Conservation (phyloP, 2,329 filamentous ascomycete genomes). For the Colletotrichum sublineola region DNA sequence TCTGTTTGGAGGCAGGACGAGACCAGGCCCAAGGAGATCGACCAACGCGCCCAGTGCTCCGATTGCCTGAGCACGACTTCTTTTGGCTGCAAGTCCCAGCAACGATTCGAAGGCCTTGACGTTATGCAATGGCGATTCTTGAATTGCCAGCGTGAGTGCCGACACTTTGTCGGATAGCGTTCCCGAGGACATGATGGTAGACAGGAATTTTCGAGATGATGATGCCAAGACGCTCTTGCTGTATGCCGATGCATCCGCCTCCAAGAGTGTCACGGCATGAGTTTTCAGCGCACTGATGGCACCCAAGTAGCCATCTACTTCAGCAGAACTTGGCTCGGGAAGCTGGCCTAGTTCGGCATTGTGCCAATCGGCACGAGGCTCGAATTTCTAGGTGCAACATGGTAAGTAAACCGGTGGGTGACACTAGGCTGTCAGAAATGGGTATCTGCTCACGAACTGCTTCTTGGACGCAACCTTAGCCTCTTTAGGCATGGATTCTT, state of each 20-base stretch:
- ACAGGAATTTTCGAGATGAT: constrained; percentile 95
- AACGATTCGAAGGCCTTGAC: constrained; percentile 89
- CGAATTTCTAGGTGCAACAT: constrained; percentile 60
- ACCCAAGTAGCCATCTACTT: constrained; percentile 57
- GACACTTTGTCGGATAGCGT: constrained; percentile 98
- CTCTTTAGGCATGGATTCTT: constrained; percentile 12
- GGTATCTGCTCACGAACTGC: constrained; percentile 44
- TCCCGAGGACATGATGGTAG: constrained; percentile 95
- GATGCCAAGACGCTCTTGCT: constrained; percentile 79
- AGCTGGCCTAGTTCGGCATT: constrained; percentile 58
- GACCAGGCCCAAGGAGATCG: constrained; percentile 91
- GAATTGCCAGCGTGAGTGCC: constrained; percentile 90
- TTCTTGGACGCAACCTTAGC: constrained; percentile 58
- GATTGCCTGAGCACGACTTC: constrained; percentile 91
- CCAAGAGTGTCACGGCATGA: constrained; percentile 80
- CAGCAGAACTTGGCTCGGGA: constrained; percentile 59
- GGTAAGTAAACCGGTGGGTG: constrained; percentile 18
- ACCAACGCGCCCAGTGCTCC: constrained; percentile 94
- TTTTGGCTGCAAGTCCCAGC: constrained; percentile 87
- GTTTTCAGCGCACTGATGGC: constrained; percentile 69
- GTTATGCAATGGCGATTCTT: constrained; percentile 96
- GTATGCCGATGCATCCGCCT: constrained; percentile 84
- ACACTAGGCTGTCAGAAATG: constrained; percentile 3
- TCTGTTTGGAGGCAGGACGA: constrained; percentile 84
- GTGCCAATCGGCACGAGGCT: constrained; percentile 71